phyloP scores from a whole-genome alignment of 305 asterid genomes.

The Solanum aculeatissimum region DNA sequence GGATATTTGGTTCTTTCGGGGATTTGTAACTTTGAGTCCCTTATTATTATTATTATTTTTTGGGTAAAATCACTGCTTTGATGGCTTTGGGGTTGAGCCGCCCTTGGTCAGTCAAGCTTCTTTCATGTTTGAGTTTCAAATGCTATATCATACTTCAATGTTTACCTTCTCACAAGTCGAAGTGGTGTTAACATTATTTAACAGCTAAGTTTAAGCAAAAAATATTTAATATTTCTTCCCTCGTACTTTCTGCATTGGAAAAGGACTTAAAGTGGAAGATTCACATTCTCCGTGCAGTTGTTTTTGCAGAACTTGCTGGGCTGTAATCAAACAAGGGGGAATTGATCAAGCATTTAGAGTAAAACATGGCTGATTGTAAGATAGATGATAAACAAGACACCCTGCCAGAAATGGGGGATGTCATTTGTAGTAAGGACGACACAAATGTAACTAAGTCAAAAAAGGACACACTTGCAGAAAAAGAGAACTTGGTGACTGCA shows the following conservation, averaged over 20 bases:
- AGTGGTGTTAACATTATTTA: too few relatives aligned
- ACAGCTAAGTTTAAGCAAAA: too few relatives aligned
- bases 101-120: too few relatives aligned
- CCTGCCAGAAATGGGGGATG: slow-evolving; percentile 6
- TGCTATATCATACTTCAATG: too few relatives aligned
- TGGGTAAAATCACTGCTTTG: too few relatives aligned
- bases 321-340: neutral
- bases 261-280: neutral
- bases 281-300: neutral
- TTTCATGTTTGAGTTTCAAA: too few relatives aligned
- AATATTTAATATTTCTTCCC: too few relatives aligned
- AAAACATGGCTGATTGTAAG: neutral
- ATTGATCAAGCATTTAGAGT: neutral
- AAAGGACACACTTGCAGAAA: slow-evolving; percentile 4
- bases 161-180: too few relatives aligned
- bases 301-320: neutral
- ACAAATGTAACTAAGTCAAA: neutral
- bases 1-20: too few relatives aligned
- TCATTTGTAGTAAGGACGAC: neutral
- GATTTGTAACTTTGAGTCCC: too few relatives aligned
- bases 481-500: neutral
- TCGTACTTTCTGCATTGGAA: neutral
- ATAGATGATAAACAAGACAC: slow-evolving; percentile 23
- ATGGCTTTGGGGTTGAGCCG: too few relatives aligned
- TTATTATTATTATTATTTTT: too few relatives aligned